Evolutionary conservation across 176 grass and related monocot genomes (phyloP), one percentile per base, ranked within the genome.

Genomic region (Bolboschoenus planiculmis): DNA sequence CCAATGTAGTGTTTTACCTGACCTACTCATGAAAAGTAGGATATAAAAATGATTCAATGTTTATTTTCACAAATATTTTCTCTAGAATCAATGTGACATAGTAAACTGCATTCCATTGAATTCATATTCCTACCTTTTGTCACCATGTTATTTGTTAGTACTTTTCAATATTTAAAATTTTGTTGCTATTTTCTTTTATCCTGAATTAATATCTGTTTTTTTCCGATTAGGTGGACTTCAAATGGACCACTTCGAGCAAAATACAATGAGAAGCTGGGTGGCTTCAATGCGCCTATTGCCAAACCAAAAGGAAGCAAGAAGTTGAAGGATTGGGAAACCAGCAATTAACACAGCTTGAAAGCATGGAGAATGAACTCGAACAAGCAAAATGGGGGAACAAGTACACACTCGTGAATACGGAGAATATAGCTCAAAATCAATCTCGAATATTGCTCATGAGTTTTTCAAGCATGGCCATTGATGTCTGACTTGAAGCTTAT

Each of bases 291-390:
- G 20, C 90, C 95, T 83, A 93, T 98, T 59, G 85, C 73, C 13
- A 95, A 95, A 80, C 95, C 95, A 57, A 95, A 93, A 82, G 95
- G 95, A 82, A 93, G 95, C 75, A 98, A 90, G 89, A 98, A 98
- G 50, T 48, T 98, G 61, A 98, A 95, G 84, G 95, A 98, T 71
- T 98, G 89, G 95, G 92, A 98, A 42, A 47, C n/a, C 90, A 78
- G 47, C 84, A 83, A 58, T 42, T 16, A 36, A 66, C 4, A 66
- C 36, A 26, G 21, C 21, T 73, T 39, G 11, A 35, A 33, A 65
- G 4, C 61, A 31, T 62, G 59, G 10, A 62, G 26, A 62, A 62
- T 62, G 29, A 62, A 7, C 27, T 30, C 57, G 27, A 62, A 62
- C 59, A 62, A 62, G 59, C 14, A 62, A 60, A 60, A 62, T 62